These are phyloP conservation scores for Boletus subcaerulescens DNA, from an alignment of 768 basidiomycete species.

Conservation along the genomic window DNA sequence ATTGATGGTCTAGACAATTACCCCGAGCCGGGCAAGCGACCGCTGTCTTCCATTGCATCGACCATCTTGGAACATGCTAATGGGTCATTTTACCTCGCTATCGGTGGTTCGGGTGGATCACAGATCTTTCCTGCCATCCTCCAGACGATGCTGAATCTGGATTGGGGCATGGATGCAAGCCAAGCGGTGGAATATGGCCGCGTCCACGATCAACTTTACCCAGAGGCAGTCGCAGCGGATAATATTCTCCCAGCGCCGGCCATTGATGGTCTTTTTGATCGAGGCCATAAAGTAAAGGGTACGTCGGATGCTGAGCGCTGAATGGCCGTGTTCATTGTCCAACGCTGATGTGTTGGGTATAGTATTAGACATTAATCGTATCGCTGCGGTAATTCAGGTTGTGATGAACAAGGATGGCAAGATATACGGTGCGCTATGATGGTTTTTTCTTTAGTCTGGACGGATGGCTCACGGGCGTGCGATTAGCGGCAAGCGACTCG, in stretches of 20 bases:
- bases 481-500: constrained; percentile 80
- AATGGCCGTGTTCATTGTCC: background rate
- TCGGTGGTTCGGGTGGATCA: constrained; percentile 88
- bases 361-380: constrained; percentile 68
- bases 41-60: constrained; percentile 81
- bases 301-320: constrained; percentile 10
- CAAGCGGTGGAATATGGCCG: constrained; percentile 82
- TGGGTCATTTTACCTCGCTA: constrained; percentile 66
- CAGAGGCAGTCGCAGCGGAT: constrained; percentile 59
- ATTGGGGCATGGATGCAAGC: constrained; percentile 77
- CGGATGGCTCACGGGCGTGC: background rate
- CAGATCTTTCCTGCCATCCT: constrained; percentile 79
- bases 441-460: background rate
- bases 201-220: constrained; percentile 85
- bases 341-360: background rate
- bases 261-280: constrained; percentile 50
- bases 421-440: constrained; percentile 56
- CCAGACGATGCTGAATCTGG: constrained; percentile 72
- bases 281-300: constrained; percentile 77
- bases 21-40: constrained; percentile 83
- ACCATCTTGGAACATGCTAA: constrained; percentile 75
- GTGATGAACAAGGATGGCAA: constrained; percentile 48
- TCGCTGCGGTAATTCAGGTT: constrained; percentile 74
- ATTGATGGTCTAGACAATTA: constrained; percentile 64
- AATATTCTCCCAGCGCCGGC: constrained; percentile 53